These are phyloP conservation scores for Cryptococcus amylolentus DNA, from an alignment of 1,284 basidiomycete species.

Conservation along the genomic window DNA sequence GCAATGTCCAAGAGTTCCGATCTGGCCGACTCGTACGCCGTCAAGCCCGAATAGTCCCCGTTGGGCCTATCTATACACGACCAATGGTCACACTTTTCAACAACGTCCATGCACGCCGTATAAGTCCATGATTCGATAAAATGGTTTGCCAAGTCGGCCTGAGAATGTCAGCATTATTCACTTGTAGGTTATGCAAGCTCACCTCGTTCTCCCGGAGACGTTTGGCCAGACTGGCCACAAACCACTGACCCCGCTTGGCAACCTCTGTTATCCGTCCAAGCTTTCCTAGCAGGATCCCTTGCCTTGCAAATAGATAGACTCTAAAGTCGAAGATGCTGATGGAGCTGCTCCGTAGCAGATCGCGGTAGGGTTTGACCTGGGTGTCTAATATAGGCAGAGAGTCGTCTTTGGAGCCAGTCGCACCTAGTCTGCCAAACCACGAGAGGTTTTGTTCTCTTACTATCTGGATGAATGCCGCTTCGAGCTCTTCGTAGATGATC, in stretches of 20 bases:
- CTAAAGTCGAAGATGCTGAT: constrained; percentile 94
- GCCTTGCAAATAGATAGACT: constrained; percentile 82
- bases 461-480: constrained; percentile 74
- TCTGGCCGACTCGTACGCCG: constrained; percentile 45
- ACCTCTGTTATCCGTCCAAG: constrained; percentile 80
- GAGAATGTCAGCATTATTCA: not conserved
- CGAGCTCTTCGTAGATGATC: constrained; percentile 85
- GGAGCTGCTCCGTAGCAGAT: constrained; percentile 81
- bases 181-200: constrained; percentile 26
- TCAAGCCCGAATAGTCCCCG: constrained; percentile 59
- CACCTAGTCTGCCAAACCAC: constrained; percentile 82
- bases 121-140: constrained; percentile 95
- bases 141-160: constrained; percentile 68
- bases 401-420: constrained; percentile 61
- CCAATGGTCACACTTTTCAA: constrained; percentile 81
- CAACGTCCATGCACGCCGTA: constrained; percentile 79
- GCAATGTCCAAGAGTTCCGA: constrained; percentile 47
- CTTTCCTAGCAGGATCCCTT: constrained; percentile 72
- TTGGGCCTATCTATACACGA: constrained; percentile 48
- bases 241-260: constrained; percentile 58
- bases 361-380: constrained; percentile 78
- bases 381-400: constrained; percentile 74
- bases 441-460: constrained; percentile 72
- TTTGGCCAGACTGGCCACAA: constrained; percentile 39
- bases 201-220: constrained; percentile 69